A percentile compares a stretch with the other conserved stretches of the same genome.
Conservation (phyloP, 306 rosid genomes). For the Trifolium fragiferum region DNA sequence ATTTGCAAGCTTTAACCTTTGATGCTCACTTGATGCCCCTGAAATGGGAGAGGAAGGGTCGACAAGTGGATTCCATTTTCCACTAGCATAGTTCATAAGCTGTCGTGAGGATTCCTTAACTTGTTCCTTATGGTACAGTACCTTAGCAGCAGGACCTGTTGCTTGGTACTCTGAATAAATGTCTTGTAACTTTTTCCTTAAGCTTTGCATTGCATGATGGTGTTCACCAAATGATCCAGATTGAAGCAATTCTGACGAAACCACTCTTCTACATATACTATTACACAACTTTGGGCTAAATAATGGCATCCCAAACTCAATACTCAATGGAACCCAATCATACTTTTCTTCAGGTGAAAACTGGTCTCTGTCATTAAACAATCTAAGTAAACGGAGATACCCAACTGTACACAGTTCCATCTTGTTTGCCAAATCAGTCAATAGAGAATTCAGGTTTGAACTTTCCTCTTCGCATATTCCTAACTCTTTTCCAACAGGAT, state of each 20-base stretch:
- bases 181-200: constrained; percentile 77
- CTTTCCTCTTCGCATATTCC: constrained; percentile 72
- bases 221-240: constrained; percentile 71
- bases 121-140: constrained; percentile 88
- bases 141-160: constrained; percentile 87
- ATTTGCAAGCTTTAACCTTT: constrained; percentile 79
- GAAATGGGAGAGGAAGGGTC: constrained; percentile 97
- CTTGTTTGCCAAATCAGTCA: constrained; percentile 67
- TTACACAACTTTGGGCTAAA: constrained; percentile 86
- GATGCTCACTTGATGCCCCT: constrained; percentile 75
- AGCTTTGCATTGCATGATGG: constrained; percentile 78
- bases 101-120: constrained; percentile 65
- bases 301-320: constrained; percentile 93
- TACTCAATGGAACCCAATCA: constrained; percentile 96
- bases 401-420: constrained; percentile 85
- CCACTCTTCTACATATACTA: constrained; percentile 76
- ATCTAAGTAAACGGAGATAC: constrained; percentile 84
- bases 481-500: constrained; percentile 63
- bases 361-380: constrained; percentile 66
- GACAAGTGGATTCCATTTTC: constrained; percentile 90
- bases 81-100: constrained; percentile 92
- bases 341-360: constrained; percentile 63
- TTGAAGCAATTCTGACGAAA: constrained; percentile 85
- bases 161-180: constrained; percentile 88
- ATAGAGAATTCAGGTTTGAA: constrained; percentile 61